phyloP scores from a whole-genome alignment of 495 filamentous ascomycete genomes.

The Cercophora newfieldiana region DNA sequence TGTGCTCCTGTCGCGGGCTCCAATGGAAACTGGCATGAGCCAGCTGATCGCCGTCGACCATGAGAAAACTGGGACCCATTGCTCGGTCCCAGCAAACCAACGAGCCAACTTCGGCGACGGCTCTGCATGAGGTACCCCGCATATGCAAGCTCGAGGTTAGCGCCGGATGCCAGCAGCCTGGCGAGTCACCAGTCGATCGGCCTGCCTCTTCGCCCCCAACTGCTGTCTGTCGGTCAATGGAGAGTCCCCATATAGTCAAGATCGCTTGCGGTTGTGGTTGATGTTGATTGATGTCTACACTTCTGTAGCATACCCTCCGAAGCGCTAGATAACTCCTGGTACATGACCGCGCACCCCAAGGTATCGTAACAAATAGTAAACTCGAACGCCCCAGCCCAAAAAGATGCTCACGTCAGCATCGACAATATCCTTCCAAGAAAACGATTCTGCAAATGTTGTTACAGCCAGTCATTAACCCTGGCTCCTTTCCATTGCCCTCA shows the following conservation, averaged over 20 bases:
- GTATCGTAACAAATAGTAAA: constrained; percentile 7
- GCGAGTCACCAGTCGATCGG: background rate
- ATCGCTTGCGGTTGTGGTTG: background rate
- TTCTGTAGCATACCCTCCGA: background rate
- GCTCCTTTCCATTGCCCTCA: background rate
- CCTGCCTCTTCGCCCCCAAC: too few relatives aligned
- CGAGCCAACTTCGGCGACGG: background rate
- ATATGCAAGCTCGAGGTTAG: background rate
- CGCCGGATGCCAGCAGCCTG: background rate
- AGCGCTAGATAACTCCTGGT: constrained; percentile 1
- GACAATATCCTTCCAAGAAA: background rate
- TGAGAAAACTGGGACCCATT: background rate
- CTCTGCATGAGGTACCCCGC: background rate
- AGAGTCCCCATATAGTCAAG: too few relatives aligned
- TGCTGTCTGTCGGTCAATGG: too few relatives aligned
- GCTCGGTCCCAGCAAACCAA: background rate
- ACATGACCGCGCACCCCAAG: background rate
- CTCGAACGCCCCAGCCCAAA: background rate
- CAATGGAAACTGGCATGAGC: background rate
- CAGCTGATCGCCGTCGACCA: background rate
- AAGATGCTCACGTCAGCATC: background rate
- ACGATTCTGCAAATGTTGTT: background rate
- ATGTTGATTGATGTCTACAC: background rate
- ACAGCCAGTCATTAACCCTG: background rate
- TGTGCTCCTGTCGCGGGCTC: background rate